phyloP scores from a whole-genome alignment of 2,329 filamentous ascomycete genomes.

The Ascochyta rabiei region DNA sequence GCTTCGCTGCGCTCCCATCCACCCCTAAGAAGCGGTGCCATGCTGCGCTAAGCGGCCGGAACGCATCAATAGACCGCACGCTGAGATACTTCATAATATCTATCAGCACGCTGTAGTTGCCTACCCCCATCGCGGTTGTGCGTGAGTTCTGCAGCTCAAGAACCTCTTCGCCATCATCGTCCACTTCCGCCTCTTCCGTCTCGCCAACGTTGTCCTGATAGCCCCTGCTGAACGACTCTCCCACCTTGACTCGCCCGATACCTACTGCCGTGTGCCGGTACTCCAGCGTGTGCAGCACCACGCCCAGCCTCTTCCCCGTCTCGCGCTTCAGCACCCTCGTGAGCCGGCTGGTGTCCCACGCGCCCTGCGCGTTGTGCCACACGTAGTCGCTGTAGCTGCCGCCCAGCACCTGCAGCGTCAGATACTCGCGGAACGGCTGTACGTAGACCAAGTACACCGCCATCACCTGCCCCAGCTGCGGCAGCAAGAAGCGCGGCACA shows the following conservation, averaged over 20 bases:
- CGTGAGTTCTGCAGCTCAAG: slow-evolving; percentile 20
- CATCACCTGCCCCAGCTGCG: too few species aligned
- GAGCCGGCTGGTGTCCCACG: not conserved
- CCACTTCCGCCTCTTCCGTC: slow-evolving; percentile 10
- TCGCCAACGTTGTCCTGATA: too few species aligned
- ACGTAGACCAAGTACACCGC: not conserved
- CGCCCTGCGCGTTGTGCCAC: not conserved
- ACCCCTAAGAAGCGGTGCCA: not conserved
- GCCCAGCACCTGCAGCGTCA: slow-evolving; percentile 18
- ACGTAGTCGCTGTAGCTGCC: not conserved
- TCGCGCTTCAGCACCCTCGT: not conserved
- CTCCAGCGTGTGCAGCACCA: not conserved
- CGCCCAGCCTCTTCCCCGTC: not conserved
- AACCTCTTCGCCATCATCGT: slow-evolving; percentile 10
- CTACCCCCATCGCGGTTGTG: slow-evolving; percentile 11
- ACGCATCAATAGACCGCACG: slow-evolving; percentile 23
- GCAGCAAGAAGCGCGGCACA: too few species aligned
- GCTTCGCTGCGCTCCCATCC: not conserved
- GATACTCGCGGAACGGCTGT: slow-evolving; percentile 25
- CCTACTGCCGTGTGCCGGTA: slow-evolving; percentile 2
- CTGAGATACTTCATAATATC: slow-evolving; percentile 31
- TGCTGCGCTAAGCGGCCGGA: slow-evolving; percentile 17
- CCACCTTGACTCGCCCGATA: slow-evolving; percentile 7
- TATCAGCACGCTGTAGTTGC: slow-evolving; percentile 22
- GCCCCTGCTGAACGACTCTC: not conserved